A percentile compares a stretch with the other conserved stretches of the same genome.
Conservation (phyloP, 2,329 filamentous ascomycete genomes). For the Cordyceps javanica region DNA sequence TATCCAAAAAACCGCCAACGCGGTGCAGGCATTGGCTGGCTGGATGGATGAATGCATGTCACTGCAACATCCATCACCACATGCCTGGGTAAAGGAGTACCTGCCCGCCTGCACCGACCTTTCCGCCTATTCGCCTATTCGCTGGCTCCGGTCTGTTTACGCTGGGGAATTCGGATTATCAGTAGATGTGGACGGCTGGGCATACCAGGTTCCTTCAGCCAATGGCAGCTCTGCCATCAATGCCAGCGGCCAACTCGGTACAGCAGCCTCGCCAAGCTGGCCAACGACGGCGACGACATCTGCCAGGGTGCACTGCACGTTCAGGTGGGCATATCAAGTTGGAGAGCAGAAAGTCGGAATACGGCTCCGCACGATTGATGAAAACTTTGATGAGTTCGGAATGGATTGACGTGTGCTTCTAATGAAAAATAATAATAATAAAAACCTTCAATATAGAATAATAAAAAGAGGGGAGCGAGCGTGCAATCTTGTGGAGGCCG, state of each 20-base stretch:
- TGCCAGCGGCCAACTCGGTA: no score
- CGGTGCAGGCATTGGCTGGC: background rate
- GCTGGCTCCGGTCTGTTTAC: no score
- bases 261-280: background rate
- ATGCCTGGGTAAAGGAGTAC: background rate
- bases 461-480: background rate
- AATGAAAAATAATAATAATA: background rate
- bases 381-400: no score
- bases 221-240: background rate
- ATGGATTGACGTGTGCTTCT: no score
- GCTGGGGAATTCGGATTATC: background rate
- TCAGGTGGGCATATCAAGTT: background rate
- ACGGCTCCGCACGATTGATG: background rate
- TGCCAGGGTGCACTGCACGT: no score
- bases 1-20: background rate
- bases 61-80: background rate
- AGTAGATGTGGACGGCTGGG: background rate
- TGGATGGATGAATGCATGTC: background rate
- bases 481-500: background rate
- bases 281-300: no score
- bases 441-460: background rate
- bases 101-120: background rate
- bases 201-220: background rate
- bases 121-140: background rate
- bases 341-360: background rate